phyloP scores from a whole-genome alignment of 78 protist species.

The slime mould (Dictyostelium discoideum) region dicty_2.7 NC_007090.3:4273501-4274000 shows the following conservation, averaged over 20 bases:
- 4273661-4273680: neutral
- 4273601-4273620: no score
- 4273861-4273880: neutral
- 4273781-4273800: neutral
- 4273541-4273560: no score
- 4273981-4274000: no score
- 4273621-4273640: neutral
- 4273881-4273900: neutral
- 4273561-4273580: neutral
- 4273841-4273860: neutral
- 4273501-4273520: no score
- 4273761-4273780: neutral
- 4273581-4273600: neutral
- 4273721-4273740: neutral
- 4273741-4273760: neutral
- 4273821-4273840: conserved; percentile 18
- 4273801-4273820: conserved; percentile 13
- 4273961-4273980: no score
- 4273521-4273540: no score
- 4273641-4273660: neutral
- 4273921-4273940: no score
- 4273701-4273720: neutral
- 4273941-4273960: no score
- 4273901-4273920: no score
- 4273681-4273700: neutral